Evolutionary conservation across 1,139 yeast species (phyloP).

Genomic region (Debaryomyces singareniensis): DNA sequence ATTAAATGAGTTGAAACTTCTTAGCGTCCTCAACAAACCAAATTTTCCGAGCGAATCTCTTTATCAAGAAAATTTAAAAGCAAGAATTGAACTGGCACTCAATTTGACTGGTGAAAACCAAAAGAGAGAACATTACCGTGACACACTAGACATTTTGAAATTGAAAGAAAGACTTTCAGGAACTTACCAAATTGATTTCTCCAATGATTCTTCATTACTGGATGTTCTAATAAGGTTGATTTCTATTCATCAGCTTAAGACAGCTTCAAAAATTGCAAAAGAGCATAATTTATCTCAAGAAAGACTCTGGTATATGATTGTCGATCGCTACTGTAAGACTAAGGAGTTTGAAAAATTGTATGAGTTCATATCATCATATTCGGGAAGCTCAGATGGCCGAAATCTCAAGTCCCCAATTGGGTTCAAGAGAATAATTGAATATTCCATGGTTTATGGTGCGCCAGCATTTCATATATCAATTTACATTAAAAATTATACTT

Average conservation of each 20-base stretch:
- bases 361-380: slow-evolving; percentile 29
- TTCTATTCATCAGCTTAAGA: slow-evolving; percentile 50
- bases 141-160: slow-evolving; percentile 45
- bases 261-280: slow-evolving; percentile 50
- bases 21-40: no score
- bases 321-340: slow-evolving; percentile 45
- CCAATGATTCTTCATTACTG: slow-evolving; percentile 42
- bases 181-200: slow-evolving; percentile 52
- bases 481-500: slow-evolving; percentile 28
- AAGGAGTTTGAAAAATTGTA: slow-evolving; percentile 61
- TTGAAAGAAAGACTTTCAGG: slow-evolving; percentile 48
- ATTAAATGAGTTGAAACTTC: slow-evolving; percentile 8
- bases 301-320: slow-evolving; percentile 58
- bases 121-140: slow-evolving; percentile 30
- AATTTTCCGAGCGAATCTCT: neutral
- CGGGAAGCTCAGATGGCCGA: slow-evolving; percentile 11
- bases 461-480: slow-evolving; percentile 30
- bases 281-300: slow-evolving; percentile 60
- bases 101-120: slow-evolving; percentile 10
- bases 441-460: slow-evolving; percentile 45
- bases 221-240: slow-evolving; percentile 53
- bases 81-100: neutral
- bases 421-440: slow-evolving; percentile 55
- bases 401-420: slow-evolving; percentile 68
- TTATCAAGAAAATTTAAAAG: neutral